Evolutionary conservation across 2,329 filamentous ascomycete species (phyloP).

Genomic region (Claviceps africana): DNA sequence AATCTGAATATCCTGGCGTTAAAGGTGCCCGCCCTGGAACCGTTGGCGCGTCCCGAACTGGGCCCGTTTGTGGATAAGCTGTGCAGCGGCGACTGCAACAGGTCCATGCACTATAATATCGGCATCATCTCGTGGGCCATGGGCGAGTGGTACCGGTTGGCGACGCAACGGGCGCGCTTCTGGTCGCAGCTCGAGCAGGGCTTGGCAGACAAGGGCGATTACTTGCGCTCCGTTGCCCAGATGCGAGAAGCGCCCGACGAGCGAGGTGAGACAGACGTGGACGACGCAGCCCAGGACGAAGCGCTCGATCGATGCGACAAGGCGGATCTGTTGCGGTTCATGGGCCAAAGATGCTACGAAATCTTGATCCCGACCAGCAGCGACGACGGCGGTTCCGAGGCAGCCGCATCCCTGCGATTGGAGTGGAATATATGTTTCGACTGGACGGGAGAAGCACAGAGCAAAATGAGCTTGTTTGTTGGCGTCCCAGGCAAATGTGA

Average conservation of each 20-base stretch:
- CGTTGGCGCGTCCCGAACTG: conserved; percentile 44
- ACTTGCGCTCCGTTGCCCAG: conserved; percentile 11
- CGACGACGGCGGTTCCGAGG: conserved; percentile 20
- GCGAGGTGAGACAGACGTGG: conserved; percentile 12
- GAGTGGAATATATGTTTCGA: conserved; percentile 54
- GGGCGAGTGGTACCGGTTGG: conserved; percentile 51
- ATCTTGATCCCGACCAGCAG: conserved; percentile 23
- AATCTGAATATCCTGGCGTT: conserved; percentile 38
- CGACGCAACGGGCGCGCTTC: conserved; percentile 44
- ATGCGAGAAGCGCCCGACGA: conserved; percentile 13
- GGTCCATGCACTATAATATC: conserved; percentile 41
- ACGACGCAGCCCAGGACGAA: conserved; percentile 10
- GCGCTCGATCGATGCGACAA: conserved; percentile 7
- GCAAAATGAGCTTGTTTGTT: conserved; percentile 37
- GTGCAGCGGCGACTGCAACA: conserved; percentile 22
- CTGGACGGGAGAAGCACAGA: conserved; percentile 59
- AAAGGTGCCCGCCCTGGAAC: conserved; percentile 39
- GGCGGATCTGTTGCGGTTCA: conserved; percentile 36
- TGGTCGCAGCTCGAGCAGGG: conserved; percentile 42
- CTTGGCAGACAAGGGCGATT: conserved; percentile 23
- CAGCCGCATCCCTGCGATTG: conserved; percentile 35
- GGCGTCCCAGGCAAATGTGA: conserved; percentile 50
- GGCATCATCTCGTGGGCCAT: conserved; percentile 52
- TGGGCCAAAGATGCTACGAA: conserved; percentile 38
- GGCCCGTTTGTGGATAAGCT: conserved; percentile 35